Base-by-base conservation (phyloP, 129 eudicot species). In the Calendula officinalis region DNA sequence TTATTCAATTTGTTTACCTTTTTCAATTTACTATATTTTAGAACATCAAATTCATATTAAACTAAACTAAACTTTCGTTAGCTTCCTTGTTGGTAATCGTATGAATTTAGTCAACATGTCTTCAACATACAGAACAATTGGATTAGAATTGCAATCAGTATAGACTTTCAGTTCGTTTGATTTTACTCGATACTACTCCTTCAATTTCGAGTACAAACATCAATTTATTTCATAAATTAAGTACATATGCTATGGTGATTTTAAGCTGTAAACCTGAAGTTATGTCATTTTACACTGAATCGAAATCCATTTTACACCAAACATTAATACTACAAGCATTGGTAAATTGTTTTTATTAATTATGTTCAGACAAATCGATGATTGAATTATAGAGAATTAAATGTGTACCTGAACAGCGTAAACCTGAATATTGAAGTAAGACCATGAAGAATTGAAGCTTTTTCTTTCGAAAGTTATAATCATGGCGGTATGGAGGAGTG, bases 1-100 rank as follows among this genome's bases (percentile, higher is more conserved):
- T 32, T 17, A 16, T 15, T 6, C 13, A n/a, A 48, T 48, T 48
- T 48, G 16, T 14, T 10, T 43, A 30, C 27, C 49, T 41, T 5
- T 67, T 66, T 27, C 40, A 48, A 40, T 2, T 17, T 49, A 33
- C 3, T 65, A 22, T 49, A 48, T 5, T 49, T 44, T 54, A 53
- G 33, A 35, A 57, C 15, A 15, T 17, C 40, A 47, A n/a, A 69
- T 37, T 57, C 32, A 69, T 34, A 58, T 60, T 9, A 41, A 39
- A 40, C 8, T 9, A 41, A 39, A 40, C 8, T 3, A 9, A 35
- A 44, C 9, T 17, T 60, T 2, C 61, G 35, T 35, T 12, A 56
- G 22, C n/a, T 34, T 36, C 40, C 34, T 56, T 56, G 61, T 56
- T 55, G n/a, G n/a, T n/a, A 22, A 22, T 22, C 30, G 30, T 22